phyloP scores from a whole-genome alignment of 441 rosid species.

The Bruguiera hainesii region DNA sequence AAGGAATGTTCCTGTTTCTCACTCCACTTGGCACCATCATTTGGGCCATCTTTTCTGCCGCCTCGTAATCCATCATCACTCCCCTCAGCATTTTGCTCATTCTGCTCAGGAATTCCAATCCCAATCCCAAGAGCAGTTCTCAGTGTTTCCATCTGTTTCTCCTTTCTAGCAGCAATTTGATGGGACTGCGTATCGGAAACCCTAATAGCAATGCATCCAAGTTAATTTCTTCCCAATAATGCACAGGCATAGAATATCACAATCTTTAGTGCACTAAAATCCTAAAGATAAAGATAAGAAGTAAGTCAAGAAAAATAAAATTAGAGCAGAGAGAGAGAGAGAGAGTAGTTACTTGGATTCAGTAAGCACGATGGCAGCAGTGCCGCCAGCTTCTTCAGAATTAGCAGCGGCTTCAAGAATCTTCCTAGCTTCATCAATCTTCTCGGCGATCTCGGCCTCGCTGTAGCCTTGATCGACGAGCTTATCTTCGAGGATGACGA shows the following conservation, averaged over 20 bases:
- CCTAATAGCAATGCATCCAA: conserved; percentile 33
- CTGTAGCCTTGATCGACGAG: conserved; percentile 74
- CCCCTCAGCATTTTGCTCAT: conserved; percentile 35
- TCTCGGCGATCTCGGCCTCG: conserved; percentile 73
- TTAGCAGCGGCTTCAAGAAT: conserved; percentile 58
- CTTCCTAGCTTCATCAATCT: conserved; percentile 65
- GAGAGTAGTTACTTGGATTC: conserved; percentile 31
- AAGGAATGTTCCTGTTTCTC: conserved; percentile 73
- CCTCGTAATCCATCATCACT: conserved; percentile 29
- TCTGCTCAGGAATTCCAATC: conserved; percentile 35
- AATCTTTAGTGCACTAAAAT: neutral
- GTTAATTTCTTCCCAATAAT: neutral
- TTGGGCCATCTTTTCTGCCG: conserved; percentile 27
- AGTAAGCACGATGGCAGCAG: conserved; percentile 21
- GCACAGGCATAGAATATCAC: neutral
- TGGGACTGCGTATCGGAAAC: conserved; percentile 82
- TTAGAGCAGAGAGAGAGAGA: neutral
- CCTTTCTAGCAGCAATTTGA: conserved; percentile 93
- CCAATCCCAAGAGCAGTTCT: conserved; percentile 49
- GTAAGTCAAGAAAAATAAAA: neutral
- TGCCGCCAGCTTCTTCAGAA: conserved; percentile 37
- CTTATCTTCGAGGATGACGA: conserved; percentile 75
- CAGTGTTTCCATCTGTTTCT: conserved; percentile 86
- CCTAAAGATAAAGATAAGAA: neutral
- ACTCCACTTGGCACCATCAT: conserved; percentile 28